Evolutionary conservation across 257 asterid species (phyloP).

Genomic region (Plantago major): DNA sequence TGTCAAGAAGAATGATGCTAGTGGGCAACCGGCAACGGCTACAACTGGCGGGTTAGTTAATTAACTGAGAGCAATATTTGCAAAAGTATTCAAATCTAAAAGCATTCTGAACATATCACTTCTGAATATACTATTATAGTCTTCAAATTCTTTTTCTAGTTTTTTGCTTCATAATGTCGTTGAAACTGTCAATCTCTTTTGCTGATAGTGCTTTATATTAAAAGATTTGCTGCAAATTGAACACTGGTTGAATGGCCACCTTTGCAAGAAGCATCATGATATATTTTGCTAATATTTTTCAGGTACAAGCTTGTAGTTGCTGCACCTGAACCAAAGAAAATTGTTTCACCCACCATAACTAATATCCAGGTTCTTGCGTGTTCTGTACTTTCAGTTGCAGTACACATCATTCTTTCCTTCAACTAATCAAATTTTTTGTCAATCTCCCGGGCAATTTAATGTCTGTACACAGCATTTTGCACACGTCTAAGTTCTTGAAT

Average conservation of each 20-base stretch:
- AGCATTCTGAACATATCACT: not conserved
- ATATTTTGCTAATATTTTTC: conserved; percentile 23
- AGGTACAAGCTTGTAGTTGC: conserved; percentile 90
- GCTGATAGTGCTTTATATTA: no score
- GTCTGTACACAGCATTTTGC: not conserved
- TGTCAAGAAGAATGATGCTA: conserved; percentile 79
- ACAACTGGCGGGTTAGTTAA: conserved; percentile 96
- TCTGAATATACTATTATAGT: not conserved
- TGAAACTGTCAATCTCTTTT: no score
- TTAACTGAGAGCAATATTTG: conserved; percentile 6
- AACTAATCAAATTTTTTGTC: no score
- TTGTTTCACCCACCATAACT: conserved; percentile 72
- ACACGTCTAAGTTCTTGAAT: conserved; percentile 6
- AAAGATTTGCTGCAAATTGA: no score
- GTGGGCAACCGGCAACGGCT: conserved; percentile 94
- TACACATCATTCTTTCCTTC: not conserved
- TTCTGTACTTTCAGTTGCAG: conserved; percentile 18
- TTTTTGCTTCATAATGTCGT: no score
- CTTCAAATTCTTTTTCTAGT: no score
- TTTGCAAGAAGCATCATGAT: conserved; percentile 4
- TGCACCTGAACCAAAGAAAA: conserved; percentile 82
- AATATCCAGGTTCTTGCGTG: conserved; percentile 71
- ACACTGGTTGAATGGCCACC: conserved; percentile 8
- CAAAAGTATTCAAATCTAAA: not conserved
- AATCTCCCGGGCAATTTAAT: not conserved